Evolutionary conservation across 2,329 filamentous ascomycete species (phyloP), one percentile per base, ranked within the genome.

Genomic region (Trichoderma semiorbis): DNA sequence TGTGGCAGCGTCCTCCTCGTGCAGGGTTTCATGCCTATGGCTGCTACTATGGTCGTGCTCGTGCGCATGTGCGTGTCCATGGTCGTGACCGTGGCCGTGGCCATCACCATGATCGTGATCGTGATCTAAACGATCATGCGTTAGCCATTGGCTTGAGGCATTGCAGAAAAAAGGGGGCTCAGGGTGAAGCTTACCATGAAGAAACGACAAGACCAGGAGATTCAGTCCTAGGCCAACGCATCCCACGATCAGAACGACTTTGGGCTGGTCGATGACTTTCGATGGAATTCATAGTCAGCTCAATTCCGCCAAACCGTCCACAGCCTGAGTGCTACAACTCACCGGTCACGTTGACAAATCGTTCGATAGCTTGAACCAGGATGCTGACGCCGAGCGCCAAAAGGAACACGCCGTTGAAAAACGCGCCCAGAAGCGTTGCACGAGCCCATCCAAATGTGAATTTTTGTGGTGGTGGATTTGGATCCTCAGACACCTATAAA

Each of bases 361-460:
- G 84, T 79, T 94, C 91, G 65, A 94, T 85, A 0, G 92, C 90
- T 77, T 94, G 92, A 3, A 94, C 81, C 39, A 92, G 86, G 64
- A 94, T 92, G 78, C 91, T 93, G 43, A 94, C 80, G 1, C 91
- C 91, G 2, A 95, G 82, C 1, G 91, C 92, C 18, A 94, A 80
- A 1, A 95, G 85, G 72, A 95, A 92, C 1, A 91, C 89, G 16
- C 92, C 92, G 76, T 95, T 95, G 85, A 94, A 95, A 80, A 95
- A 95, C 26, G 91, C 91, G 6, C 92, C 92, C 0, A 95, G 83
- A 1, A 94, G 79, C n/a, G 88, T 87, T 18, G 92, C 91, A 36
- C 92, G 86, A 71, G 92, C 90, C 92, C 91, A 94, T n/a, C 92
- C 92, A 75, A 92, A 94, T 0, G 91, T 81, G 34, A 77, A 78